Evolutionary conservation across 768 basidiomycete genomes (phyloP), one percentile per base, ranked within the genome.

Genomic region (Pleurotus tuber-regium): DNA sequence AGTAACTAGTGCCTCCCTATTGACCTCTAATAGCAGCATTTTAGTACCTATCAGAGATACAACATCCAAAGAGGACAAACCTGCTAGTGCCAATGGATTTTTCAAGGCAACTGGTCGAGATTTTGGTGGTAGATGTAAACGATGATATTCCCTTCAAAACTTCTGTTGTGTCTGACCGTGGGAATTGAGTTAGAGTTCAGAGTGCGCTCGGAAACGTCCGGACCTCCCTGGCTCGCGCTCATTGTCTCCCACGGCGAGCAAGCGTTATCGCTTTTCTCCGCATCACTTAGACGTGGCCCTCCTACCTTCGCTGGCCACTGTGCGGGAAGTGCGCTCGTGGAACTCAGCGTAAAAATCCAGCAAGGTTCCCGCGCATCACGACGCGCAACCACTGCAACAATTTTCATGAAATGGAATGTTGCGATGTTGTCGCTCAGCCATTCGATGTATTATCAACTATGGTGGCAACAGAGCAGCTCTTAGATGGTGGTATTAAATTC

Each of bases 1-100:
- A 24, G 50, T 68, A 65, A 66, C 69, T 75, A 82, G 75, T 78
- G 88, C 90, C 90, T 92, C 90, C 90, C 90, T 62, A 89, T 89
- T 92, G 89, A 88, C 89, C 90, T 89, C 89, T 87, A 67, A 56
- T 66, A 28, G 16, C 30, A 43, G 11, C 23, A 29, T 41, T 14
- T 24, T 46, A 25, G 23, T 11, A 43, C n/a, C 29, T 47, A 16
- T 21, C 33, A 11, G 4, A 33, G 25, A 4, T 41, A 2, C 6
- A 29, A 24, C 4, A 36, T 24, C 12, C 16, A 48, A 4, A 40
- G 16, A 18, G 16, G 38, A 71, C 76, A 35, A 66, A 86, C 88
- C 87, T 76, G 70, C 63, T 71, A 65, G 89, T 89, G 88, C 76
- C 89, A 92, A 91, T 75, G 90, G 90, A 91, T 92, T 79, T 92